Evolutionary conservation across 345 rosid species (phyloP), one percentile per base, ranked within the genome.

Genomic region (Eucalyptus sp.): DNA sequence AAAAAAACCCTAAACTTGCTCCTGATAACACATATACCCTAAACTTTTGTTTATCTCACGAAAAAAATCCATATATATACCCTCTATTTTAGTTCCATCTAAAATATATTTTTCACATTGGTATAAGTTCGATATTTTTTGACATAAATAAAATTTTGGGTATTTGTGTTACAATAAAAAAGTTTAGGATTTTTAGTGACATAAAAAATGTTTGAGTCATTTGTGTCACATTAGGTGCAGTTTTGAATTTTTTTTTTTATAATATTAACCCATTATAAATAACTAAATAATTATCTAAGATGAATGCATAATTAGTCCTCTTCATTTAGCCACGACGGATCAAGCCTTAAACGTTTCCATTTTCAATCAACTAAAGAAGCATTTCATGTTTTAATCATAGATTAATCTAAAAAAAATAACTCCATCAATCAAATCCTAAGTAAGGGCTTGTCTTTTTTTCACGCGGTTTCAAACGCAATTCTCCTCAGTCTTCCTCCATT

Each of bases 401-500:
- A 6, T 76, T 76, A 37, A n/a, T 33, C 41, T 64, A 64, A 64
- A 64, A 56, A 64, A 64, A n/a, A n/a, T 64, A 64, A 64, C 76
- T 64, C 8, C 2, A 64, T 64, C 37, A n/a, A n/a, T 64, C 14
- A 4, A 18, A 37, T 71, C 27, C 83, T 71, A 18, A 18, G 83
- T 0, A 37, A 3, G 46, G 14, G 27, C 46, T 71, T 15, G 27
- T 71, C 24, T 68, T 17, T 1, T 1, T 17, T 20, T 68, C 2
- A 22, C 4, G 15, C 8, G 24, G 25, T 76, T 41, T 41, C 15
- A 12, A 20, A 41, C 0, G 16, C 14, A 43, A 41, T 76, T 20
- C 48, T 76, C 29, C 84, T 76, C 84, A 5, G 44, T 76, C 46
- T 6, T 76, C 48, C 27, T 76, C 83, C 83, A 76, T 20, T 37